Base-by-base conservation (phyloP, 805 yeast genomes). In the Yarrowia yakushimensis region DNA sequence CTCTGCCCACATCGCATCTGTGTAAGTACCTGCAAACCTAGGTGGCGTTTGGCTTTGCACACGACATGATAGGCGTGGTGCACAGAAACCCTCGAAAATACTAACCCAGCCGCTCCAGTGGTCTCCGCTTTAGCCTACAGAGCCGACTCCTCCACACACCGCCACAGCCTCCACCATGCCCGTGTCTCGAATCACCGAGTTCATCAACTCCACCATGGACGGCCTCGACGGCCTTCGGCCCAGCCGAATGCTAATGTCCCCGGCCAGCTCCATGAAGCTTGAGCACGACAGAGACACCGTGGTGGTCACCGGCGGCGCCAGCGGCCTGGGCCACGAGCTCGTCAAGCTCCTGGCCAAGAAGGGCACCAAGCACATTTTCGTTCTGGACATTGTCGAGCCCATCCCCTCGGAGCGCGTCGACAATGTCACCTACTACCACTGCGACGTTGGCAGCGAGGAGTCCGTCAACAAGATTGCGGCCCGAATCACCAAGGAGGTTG, bases 251-350 rank as follows among this genome's bases (percentile, higher is more conserved):
- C 59, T 52, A 20, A 52, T 52, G 59, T 8, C 59, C 37, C 59
- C 59, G 27, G 59, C 43, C 23, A 17, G 25, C 15, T 15, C 59
- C 43, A 52, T 52, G 61, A 55, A 42, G 36, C 54, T 59, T 10
- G 62, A 59, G 20, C 54, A 48, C 31, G 42, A 34, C 20, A 22
- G 77, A 11, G 96, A 89, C 69, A 77, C 87, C 11, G 87, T 85
- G 0, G 73, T 91, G 4, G 76, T 93, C 20, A 92, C 98, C 0
- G 98, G 98, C 0, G 98, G 97, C 0, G 71, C 82, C 3, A 76
- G 83, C 0, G 98, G 97, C 0, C 77, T 93, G 10, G 98, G 98
- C 0, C 75, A 74, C 42, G 88, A 84, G 65, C 65, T 93, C 3
- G 88, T 80, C 0, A 65, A 67, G 15, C 69, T 69, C 23, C 79